A percentile compares a stretch with the other conserved stretches of the same genome.
phyloP scores from a whole-genome alignment of 2,329 filamentous ascomycete species.

The Microcyclosporella mali region DNA sequence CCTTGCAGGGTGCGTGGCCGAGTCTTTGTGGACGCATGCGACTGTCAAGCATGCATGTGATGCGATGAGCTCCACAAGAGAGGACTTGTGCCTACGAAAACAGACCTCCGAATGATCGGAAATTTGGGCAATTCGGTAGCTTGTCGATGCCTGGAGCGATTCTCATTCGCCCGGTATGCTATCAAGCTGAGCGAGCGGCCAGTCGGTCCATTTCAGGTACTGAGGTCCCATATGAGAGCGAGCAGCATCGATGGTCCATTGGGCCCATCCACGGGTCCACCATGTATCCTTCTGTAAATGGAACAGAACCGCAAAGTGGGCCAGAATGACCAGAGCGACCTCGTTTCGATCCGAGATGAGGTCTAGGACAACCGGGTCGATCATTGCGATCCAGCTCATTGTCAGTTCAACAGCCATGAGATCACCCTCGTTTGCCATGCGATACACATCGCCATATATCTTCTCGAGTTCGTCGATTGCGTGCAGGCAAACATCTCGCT shows the following conservation, averaged over 20 bases:
- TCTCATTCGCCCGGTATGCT: too few relatives aligned
- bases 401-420: slow-evolving; percentile 2
- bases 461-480: slow-evolving; percentile 11
- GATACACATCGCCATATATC: slow-evolving; percentile 8
- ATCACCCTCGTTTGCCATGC: not conserved
- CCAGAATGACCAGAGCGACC: slow-evolving; percentile 10
- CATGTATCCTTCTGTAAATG: slow-evolving; percentile 6
- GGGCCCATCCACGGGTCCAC: slow-evolving; percentile 11
- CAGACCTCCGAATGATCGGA: too few relatives aligned
- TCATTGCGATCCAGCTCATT: slow-evolving; percentile 7
- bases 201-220: slow-evolving; percentile 10
- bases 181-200: slow-evolving; percentile 2
- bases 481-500: slow-evolving; percentile 3
- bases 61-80: not conserved
- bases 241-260: slow-evolving; percentile 13
- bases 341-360: slow-evolving; percentile 8
- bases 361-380: slow-evolving; percentile 5
- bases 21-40: slow-evolving; percentile 2
- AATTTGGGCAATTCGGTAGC: too few relatives aligned
- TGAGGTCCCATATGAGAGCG: slow-evolving; percentile 2
- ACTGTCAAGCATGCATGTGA: not conserved
- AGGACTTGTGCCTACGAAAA: not conserved
- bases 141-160: too few relatives aligned
- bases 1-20: not conserved
- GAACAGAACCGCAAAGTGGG: slow-evolving; percentile 13